Evolutionary conservation across 805 yeast genomes (phyloP).

Genomic region (Candida patagonica): DNA sequence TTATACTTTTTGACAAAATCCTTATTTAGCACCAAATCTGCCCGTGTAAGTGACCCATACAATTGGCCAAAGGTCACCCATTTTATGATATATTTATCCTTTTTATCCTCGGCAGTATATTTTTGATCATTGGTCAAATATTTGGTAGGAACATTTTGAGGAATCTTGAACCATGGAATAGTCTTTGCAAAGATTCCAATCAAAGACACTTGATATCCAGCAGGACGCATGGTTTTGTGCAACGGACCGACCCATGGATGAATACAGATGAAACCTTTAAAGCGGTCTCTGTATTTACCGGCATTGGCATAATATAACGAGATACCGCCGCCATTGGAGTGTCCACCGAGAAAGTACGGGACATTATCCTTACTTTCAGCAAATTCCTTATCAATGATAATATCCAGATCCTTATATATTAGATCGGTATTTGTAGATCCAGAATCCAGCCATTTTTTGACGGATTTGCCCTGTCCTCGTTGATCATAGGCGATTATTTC

Average conservation of each 20-base stretch:
- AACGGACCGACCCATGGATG: constrained; percentile 1
- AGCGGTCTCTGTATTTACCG: constrained; percentile 25
- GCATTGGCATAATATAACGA: constrained; percentile 28
- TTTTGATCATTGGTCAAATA: constrained; percentile 23
- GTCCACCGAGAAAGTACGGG: constrained; percentile 28
- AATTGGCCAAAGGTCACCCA: constrained; percentile 24
- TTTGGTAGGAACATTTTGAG: constrained; percentile 18
- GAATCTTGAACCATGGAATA: constrained; percentile 22
- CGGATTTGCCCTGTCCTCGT: constrained; percentile 32
- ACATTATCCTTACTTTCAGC: constrained; percentile 7
- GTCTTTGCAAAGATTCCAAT: constrained; percentile 22
- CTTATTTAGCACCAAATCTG: constrained; percentile 23
- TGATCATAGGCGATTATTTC: constrained; percentile 30
- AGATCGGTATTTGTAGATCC: constrained; percentile 27
- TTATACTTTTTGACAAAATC: constrained; percentile 19
- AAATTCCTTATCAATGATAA: constrained; percentile 16
- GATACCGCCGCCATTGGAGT: constrained; percentile 34
- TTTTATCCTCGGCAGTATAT: constrained; percentile 13
- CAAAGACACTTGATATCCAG: not conserved
- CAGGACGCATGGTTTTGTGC: constrained; percentile 9
- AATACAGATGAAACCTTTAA: constrained; percentile 24
- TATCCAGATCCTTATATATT: constrained; percentile 27
- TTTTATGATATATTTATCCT: constrained; percentile 22
- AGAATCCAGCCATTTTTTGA: constrained; percentile 19
- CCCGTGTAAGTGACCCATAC: constrained; percentile 28